phyloP scores from a whole-genome alignment of 371 early-diverging fungal genomes.

The Circinella umbellata region DNA sequence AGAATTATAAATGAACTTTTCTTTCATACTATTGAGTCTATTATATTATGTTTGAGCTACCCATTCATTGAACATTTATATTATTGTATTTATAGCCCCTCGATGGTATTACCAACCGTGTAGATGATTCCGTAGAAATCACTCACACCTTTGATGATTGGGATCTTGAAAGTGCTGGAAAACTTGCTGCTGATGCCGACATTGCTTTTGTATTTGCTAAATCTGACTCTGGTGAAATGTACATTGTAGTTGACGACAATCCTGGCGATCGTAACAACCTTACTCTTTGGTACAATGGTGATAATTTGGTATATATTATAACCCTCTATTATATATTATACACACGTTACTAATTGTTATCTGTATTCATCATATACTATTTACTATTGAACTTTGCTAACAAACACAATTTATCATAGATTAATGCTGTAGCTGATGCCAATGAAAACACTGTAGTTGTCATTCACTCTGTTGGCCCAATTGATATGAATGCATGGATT shows the following conservation, averaged over 20 bases:
- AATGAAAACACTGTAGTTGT: constrained; percentile 57
- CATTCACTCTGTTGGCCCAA: constrained; percentile 55
- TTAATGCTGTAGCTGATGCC: constrained; percentile 47
- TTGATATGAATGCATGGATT: constrained; percentile 43
- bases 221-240: constrained; percentile 65
- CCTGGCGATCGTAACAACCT: constrained; percentile 65
- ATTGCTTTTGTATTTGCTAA: constrained; percentile 63
- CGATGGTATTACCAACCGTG: constrained; percentile 49
- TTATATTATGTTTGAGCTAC: neutral
- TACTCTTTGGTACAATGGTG: constrained; percentile 63
- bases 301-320: constrained; percentile 46
- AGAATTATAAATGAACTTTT: constrained; percentile 3
- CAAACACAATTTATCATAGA: constrained; percentile 14
- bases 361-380: no score
- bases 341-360: no score
- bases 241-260: constrained; percentile 39
- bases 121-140: constrained; percentile 13
- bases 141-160: constrained; percentile 17
- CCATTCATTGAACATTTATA: neutral
- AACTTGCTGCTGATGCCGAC: constrained; percentile 49
- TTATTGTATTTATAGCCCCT: constrained; percentile 19
- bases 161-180: constrained; percentile 38
- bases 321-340: no score
- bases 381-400: neutral
- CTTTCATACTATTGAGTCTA: neutral